Percentiles rank a stretch among this genome's conserved stretches.
Evolutionary conservation across 2,329 filamentous ascomycete species (phyloP).

Genomic region (Fusarium sp.): DNA sequence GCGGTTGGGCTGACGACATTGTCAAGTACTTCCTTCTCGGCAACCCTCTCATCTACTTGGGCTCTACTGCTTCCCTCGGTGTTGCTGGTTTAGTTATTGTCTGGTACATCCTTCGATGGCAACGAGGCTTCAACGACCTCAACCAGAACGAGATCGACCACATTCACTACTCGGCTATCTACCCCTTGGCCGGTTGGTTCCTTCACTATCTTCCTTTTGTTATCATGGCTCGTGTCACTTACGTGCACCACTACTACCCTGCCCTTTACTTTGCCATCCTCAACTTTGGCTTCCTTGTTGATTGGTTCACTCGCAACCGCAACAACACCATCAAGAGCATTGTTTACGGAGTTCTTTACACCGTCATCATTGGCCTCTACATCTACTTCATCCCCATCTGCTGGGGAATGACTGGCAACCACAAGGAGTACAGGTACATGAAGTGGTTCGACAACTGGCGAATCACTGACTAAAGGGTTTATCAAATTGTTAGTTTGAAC

Average conservation of each 20-base stretch:
- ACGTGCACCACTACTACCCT: conserved; percentile 99
- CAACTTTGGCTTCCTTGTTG: conserved; percentile 85
- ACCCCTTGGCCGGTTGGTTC: conserved; percentile 93
- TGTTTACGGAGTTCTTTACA: conserved; percentile 82
- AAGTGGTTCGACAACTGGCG: conserved; percentile 94
- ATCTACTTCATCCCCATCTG: conserved; percentile 92
- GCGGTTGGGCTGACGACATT: conserved; percentile 94
- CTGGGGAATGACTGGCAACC: conserved; percentile 92
- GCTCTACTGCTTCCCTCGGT: conserved; percentile 82
- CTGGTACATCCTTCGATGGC: conserved; percentile 95
- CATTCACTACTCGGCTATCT: conserved; percentile 92
- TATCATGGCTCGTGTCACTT: conserved; percentile 98
- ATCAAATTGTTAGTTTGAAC: conserved; percentile 13
- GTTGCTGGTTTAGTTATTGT: conserved; percentile 77
- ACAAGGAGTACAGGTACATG: conserved; percentile 87
- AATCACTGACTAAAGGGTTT: conserved; percentile 71
- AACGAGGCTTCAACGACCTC: conserved; percentile 91
- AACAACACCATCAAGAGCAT: conserved; percentile 72
- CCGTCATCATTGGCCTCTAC: conserved; percentile 82
- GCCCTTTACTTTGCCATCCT: conserved; percentile 98
- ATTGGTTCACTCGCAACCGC: conserved; percentile 82
- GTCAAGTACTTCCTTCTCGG: conserved; percentile 99
- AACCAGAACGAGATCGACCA: conserved; percentile 85
- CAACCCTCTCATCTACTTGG: conserved; percentile 97
- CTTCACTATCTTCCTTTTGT: conserved; percentile 96